Base-by-base conservation (phyloP, 345 rosid species). In the Euclidium syriacum region DNA sequence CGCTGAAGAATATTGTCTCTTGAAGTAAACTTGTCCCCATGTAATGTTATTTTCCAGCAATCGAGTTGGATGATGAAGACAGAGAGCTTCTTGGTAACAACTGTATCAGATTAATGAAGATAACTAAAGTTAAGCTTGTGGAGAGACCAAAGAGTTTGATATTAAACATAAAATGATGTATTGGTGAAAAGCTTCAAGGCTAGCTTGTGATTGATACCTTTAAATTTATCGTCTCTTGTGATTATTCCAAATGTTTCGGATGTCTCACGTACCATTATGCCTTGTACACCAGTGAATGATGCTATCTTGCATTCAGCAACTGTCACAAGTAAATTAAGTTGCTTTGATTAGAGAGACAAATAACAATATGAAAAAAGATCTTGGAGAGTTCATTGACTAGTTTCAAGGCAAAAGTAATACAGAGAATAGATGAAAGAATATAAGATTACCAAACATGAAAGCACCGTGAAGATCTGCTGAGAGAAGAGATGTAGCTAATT, bases 241-340 rank as follows among this genome's bases (percentile, higher is more conserved):
- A 94, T 75, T 51, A 94, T 76, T 49, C 87, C 95, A 81, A 90
- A 84, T 71, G 96, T 87, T 77, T 85, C 81, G 6, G 88, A 79
- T 71, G 97, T 94, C 81, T 90, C 99, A n/a, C 85, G 87, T 66
- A 85, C 75, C 95, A 94, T 75, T 59, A 90, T 79, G 48, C 99
- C 96, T 50, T 74, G 75, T 53, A 85, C 76, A 52, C 95, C 96
- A 62, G 74, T 77, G 60, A 83, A 73, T 56, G 89, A 75, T 24
- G 67, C 65, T 63, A 78, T 68, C 78, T 77, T 87, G 57, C 95
- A 83, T 24, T 87, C 86, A 18, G 83, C 87, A 74, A 94, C 96
- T 90, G 80, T 69, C 26, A 82, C 25, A 63, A 68, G 51, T 29
- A 38, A 29, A 22, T 36, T 0, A 49, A 6, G 5, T 18, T 52